Base-by-base conservation (phyloP, 2,329 filamentous ascomycete species). In the Diaporthe sp. region DNA sequence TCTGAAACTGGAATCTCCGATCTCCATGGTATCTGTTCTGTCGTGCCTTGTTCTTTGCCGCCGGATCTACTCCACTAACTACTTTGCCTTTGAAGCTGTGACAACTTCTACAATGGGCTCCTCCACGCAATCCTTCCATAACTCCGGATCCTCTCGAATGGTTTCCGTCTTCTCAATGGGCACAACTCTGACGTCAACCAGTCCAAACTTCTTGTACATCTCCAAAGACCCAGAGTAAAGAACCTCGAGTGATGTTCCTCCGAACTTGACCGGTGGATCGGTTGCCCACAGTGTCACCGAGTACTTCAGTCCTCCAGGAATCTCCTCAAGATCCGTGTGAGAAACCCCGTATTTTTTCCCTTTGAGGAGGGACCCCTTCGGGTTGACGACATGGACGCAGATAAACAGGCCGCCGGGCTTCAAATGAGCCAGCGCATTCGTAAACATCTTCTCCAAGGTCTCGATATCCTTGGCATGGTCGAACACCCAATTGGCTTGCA, bases 401-500 rank as follows among this genome's bases (percentile, higher is more conserved):
- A 79, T 53, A 49, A 79, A 76, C 8, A 61, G 59, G 0, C 79
- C 79, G 4, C 79, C 77, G 19, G 77, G 77, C 59, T 75, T 77
- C 22, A 80, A 59, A 19, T 74, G 74, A 1, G 44, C 19, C 7
- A 42, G 53, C 7, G 58, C 62, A 69, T 78, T 80, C 34, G 57
- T 59, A 51, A 76, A 77, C 74, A 79, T 79, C 31, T n/a, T 74
- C 49, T 79, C 77, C 34, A 77, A 58, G 57, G 46, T 57, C 17
- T 58, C 73, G 2, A 55, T 13, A n/a, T 28, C 62, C 12, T 62
- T 57, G 28, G 75, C 78, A 53, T 78, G 76, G 65, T 76, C 76
- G 49, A 79, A 77, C 9, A 78, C 37, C 76, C 78, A 78, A 58
- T 77, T 77, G 8, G 72, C 78, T 72, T 78, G 71, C 34, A 79